A percentile compares a stretch with the other conserved stretches of the same genome.
phyloP scores from a whole-genome alignment of 2,329 filamentous ascomycete genomes.

The Ascosphaera pollenicola region DNA sequence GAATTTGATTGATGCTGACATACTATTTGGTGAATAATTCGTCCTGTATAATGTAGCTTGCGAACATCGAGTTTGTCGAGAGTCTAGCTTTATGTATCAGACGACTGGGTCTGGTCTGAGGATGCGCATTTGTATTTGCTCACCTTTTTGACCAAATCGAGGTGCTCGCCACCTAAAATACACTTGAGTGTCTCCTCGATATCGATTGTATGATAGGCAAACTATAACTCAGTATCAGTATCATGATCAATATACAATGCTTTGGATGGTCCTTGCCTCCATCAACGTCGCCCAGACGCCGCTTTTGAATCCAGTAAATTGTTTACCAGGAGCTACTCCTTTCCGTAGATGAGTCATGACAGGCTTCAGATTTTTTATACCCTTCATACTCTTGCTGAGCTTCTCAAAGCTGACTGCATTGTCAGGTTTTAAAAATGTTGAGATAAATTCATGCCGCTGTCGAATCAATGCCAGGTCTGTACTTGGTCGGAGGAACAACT shows the following conservation, averaged over 20 bases:
- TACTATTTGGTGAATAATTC: slow-evolving; percentile 45
- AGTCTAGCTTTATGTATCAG: slow-evolving; percentile 21
- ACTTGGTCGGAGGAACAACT: slow-evolving; percentile 61
- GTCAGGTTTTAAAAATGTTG: slow-evolving; percentile 41
- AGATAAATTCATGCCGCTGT: slow-evolving; percentile 48
- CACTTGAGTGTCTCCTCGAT: slow-evolving; percentile 42
- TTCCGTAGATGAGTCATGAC: slow-evolving; percentile 51
- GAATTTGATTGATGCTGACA: slow-evolving; percentile 2
- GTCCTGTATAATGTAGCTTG: slow-evolving; percentile 42
- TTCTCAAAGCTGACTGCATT: slow-evolving; percentile 36
- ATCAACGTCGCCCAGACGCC: slow-evolving; percentile 54
- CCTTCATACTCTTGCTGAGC: slow-evolving; percentile 40
- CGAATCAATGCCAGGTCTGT: slow-evolving; percentile 44
- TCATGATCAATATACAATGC: background rate
- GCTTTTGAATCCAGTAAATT: slow-evolving; percentile 34
- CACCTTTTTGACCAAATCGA: slow-evolving; percentile 34
- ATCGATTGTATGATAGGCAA: slow-evolving; percentile 47
- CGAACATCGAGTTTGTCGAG: slow-evolving; percentile 34
- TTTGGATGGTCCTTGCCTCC: slow-evolving; percentile 15
- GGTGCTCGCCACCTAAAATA: slow-evolving; percentile 28
- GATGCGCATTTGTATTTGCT: background rate
- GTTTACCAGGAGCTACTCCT: slow-evolving; percentile 39
- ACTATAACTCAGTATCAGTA: slow-evolving; percentile 21
- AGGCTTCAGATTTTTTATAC: slow-evolving; percentile 53
- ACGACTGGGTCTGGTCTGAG: too few species aligned